phyloP scores from a whole-genome alignment of 2,329 filamentous ascomycete genomes.

The Alternaria tenuissima region DNA sequence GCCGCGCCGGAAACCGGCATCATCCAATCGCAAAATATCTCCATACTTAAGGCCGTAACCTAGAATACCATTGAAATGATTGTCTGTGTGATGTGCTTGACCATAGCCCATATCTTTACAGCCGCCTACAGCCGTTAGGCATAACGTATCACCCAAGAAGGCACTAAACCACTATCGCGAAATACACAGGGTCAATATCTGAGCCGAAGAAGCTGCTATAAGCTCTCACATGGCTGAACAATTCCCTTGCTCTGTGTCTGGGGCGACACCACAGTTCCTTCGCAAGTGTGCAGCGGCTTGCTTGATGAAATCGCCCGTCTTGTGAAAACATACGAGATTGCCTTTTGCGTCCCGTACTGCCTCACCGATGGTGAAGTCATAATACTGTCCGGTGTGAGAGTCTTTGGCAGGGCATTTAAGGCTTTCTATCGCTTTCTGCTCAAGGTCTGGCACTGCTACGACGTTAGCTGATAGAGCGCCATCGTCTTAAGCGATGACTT shows the following conservation, averaged over 20 bases:
- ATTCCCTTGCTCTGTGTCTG: constrained; percentile 12
- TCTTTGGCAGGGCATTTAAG: constrained; percentile 44
- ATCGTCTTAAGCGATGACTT: constrained; percentile 11
- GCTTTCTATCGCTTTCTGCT: constrained; percentile 42
- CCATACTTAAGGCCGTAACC: not conserved
- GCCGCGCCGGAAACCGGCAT: not conserved
- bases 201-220: not conserved
- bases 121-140: not conserved
- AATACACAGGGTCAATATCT: not conserved
- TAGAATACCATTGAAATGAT: not conserved
- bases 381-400: constrained; percentile 45
- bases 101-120: not conserved
- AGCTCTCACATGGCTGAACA: not conserved
- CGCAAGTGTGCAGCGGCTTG: constrained; percentile 44
- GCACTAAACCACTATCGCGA: not conserved
- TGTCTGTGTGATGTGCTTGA: not conserved
- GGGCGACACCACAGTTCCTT: constrained; percentile 32
- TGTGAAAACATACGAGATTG: constrained; percentile 48
- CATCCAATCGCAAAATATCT: not conserved
- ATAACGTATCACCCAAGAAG: not conserved
- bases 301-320: constrained; percentile 46
- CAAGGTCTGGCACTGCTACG: constrained; percentile 30
- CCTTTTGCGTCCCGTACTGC: constrained; percentile 45
- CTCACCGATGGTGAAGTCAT: constrained; percentile 44
- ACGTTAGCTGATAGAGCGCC: not conserved